phyloP scores from a whole-genome alignment of 305 asterid genomes.

The Monarda citriodora region DNA sequence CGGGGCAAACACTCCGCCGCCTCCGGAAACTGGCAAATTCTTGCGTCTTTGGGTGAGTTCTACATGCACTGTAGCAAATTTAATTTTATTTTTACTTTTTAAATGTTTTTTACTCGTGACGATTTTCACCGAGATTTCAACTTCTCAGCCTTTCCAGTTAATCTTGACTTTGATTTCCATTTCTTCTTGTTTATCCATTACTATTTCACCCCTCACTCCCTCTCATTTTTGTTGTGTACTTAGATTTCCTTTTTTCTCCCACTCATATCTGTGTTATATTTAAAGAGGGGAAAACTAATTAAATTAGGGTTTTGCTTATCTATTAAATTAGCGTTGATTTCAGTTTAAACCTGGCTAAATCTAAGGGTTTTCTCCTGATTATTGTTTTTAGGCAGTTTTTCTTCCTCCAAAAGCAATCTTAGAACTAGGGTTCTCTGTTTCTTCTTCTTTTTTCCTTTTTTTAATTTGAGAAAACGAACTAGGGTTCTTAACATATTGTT shows the following conservation, averaged over 20 bases:
- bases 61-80: conserved; percentile 10
- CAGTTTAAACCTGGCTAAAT: conserved; percentile 1
- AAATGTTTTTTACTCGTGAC: not conserved
- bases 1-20: conserved; percentile 56
- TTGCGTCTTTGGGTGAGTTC: conserved; percentile 69
- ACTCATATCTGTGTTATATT: not conserved
- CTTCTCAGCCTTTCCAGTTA: not conserved
- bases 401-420: no score
- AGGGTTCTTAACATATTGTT: conserved; percentile 15
- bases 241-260: no score
- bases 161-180: not conserved
- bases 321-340: not conserved
- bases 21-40: conserved; percentile 53
- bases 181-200: not conserved
- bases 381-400: no score
- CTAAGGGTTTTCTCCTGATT: not conserved
- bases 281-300: not conserved
- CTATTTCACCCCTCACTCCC: not conserved
- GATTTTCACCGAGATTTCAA: conserved; percentile 14
- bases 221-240: not conserved
- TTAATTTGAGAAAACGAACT: no score
- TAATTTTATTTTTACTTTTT: not conserved
- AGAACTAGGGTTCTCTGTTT: no score
- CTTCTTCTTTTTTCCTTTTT: no score
- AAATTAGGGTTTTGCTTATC: not conserved